phyloP scores from a whole-genome alignment of 2,329 filamentous ascomycete genomes.

The Macrophomina tecta region DNA sequence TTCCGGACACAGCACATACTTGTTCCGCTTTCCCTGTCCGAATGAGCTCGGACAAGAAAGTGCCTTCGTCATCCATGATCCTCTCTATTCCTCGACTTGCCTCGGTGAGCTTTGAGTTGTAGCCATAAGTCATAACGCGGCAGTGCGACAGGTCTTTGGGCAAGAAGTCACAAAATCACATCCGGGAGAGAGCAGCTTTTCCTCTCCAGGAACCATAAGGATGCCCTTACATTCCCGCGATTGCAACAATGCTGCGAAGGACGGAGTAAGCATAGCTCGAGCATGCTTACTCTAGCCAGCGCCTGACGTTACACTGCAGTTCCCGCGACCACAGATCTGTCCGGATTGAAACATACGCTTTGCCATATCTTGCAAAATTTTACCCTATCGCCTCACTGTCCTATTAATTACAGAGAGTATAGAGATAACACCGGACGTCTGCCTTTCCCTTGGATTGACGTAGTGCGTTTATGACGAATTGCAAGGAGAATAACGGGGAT shows the following conservation, averaged over 20 bases:
- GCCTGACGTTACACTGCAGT: too few species aligned
- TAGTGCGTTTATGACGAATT: too few species aligned
- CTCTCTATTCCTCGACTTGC: slow-evolving; percentile 34
- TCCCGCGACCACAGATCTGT: too few species aligned
- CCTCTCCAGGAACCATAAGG: slow-evolving; percentile 43
- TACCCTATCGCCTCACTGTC: too few species aligned
- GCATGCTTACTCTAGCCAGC: too few species aligned
- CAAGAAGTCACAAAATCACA: slow-evolving; percentile 43
- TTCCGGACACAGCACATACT: not conserved
- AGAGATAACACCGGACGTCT: too few species aligned
- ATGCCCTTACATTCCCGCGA: slow-evolving; percentile 39
- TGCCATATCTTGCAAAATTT: too few species aligned
- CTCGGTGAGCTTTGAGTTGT: slow-evolving; percentile 41
- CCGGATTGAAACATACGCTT: too few species aligned
- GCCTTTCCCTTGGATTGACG: too few species aligned
- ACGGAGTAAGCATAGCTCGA: too few species aligned
- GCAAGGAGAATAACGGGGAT: too few species aligned
- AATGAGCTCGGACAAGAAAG: not conserved
- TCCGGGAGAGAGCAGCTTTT: slow-evolving; percentile 30
- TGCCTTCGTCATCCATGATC: slow-evolving; percentile 31
- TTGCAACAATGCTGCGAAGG: slow-evolving; percentile 34
- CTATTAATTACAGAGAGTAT: too few species aligned
- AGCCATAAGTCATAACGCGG: slow-evolving; percentile 44
- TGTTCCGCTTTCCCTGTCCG: not conserved
- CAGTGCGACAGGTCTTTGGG: slow-evolving; percentile 33